phyloP scores from a whole-genome alignment of 108 stramenopile species.

The Aurantiochytrium sp. region DNA sequence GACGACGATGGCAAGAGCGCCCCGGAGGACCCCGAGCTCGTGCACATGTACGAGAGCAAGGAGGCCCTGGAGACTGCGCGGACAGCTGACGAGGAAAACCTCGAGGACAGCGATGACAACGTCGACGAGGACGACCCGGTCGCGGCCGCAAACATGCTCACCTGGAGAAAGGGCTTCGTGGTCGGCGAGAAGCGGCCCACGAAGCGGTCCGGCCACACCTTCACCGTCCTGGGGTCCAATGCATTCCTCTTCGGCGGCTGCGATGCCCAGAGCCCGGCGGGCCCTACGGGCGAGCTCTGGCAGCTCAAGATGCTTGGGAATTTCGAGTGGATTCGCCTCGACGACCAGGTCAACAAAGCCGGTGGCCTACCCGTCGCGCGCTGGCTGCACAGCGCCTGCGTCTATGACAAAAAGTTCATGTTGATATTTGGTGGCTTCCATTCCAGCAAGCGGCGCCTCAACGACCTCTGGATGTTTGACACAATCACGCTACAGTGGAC shows the following conservation, averaged over 20 bases:
- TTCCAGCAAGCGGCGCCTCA: constrained; percentile 48
- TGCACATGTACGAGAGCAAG: too few relatives aligned
- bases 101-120: neutral
- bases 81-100: neutral
- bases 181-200: constrained; percentile 41
- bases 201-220: constrained; percentile 72
- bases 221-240: constrained; percentile 54
- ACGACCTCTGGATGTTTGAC: constrained; percentile 70
- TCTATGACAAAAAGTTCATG: constrained; percentile 42
- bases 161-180: neutral
- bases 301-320: constrained; percentile 66
- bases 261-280: constrained; percentile 52
- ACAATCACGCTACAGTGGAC: constrained; percentile 57
- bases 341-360: neutral
- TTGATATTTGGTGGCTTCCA: constrained; percentile 69
- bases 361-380: constrained; percentile 49
- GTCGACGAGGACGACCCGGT: neutral
- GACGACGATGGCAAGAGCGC: too few relatives aligned
- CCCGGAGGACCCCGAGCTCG: too few relatives aligned
- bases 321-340: neutral
- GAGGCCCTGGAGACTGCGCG: too few relatives aligned
- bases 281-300: constrained; percentile 66
- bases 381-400: constrained; percentile 66
- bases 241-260: constrained; percentile 64
- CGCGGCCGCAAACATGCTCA: neutral